Conservation (phyloP, 1,139 yeast species). For the Ogataea hybrid region DNA sequence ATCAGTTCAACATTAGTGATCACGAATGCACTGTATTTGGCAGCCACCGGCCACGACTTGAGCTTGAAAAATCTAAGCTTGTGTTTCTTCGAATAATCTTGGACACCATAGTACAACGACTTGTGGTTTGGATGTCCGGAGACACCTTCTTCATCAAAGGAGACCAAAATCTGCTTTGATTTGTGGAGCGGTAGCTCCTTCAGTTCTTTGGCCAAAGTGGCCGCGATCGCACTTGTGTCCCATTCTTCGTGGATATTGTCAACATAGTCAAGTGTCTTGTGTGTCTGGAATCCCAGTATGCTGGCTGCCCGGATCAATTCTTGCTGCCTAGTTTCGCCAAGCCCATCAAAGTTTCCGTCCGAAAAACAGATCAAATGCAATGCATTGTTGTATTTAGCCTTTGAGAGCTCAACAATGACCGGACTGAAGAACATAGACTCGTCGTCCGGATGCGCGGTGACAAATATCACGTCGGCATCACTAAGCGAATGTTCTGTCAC, state of each 20-base stretch:
- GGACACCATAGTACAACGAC: conserved; percentile 59
- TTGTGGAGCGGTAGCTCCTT: conserved; percentile 24
- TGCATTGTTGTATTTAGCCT: conserved; percentile 46
- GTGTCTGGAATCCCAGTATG: conserved; percentile 50
- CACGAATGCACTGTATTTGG: conserved; percentile 52
- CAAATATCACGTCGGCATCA: conserved; percentile 34
- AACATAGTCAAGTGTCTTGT: conserved; percentile 51
- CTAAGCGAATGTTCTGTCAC: conserved; percentile 18
- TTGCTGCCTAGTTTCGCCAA: conserved; percentile 57
- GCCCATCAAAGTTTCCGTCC: conserved; percentile 71
- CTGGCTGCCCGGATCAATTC: conserved; percentile 63
- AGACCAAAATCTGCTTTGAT: conserved; percentile 49
- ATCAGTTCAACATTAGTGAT: conserved; percentile 43
- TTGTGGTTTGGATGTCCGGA: conserved; percentile 86
- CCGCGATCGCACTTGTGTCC: conserved; percentile 47
- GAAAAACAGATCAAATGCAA: conserved; percentile 71
- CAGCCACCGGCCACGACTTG: conserved; percentile 42
- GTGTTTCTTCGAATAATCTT: conserved; percentile 31
- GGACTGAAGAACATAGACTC: conserved; percentile 98
- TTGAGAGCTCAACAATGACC: conserved; percentile 53
- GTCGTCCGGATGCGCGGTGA: conserved; percentile 97
- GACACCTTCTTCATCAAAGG: conserved; percentile 83
- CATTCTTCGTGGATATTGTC: conserved; percentile 78
- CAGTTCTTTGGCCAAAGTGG: conserved; percentile 13
- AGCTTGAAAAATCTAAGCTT: conserved; percentile 29